Percentiles rank a stretch among this genome's conserved stretches.
Evolutionary conservation across 768 basidiomycete genomes (phyloP).

Genomic region (Tricholoma furcatifolium): DNA sequence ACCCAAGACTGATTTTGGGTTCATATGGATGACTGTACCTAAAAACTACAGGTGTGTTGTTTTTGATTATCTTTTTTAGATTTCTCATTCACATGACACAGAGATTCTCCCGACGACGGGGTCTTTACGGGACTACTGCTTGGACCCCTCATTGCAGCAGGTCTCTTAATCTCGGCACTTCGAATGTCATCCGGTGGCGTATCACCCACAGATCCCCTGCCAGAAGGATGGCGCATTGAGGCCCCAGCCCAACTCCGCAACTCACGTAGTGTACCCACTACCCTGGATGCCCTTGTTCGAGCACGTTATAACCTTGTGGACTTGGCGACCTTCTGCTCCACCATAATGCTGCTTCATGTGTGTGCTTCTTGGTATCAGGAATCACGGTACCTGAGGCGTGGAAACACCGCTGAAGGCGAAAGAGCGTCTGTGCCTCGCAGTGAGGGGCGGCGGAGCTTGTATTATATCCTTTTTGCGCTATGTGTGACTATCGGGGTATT

Average conservation of each 20-base stretch:
- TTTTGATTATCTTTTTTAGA: background rate
- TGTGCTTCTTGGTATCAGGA: constrained; percentile 78
- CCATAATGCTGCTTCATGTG: constrained; percentile 77
- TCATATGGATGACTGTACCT: constrained; percentile 88
- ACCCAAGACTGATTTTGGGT: constrained; percentile 58
- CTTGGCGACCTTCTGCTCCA: constrained; percentile 76
- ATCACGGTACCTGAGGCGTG: constrained; percentile 39
- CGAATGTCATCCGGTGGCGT: constrained; percentile 27
- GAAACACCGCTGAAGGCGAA: constrained; percentile 57
- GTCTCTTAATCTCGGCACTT: constrained; percentile 58
- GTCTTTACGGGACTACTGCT: constrained; percentile 81
- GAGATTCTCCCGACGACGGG: constrained; percentile 84
- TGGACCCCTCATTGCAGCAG: constrained; percentile 75
- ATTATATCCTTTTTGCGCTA: constrained; percentile 65
- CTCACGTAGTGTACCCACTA: constrained; percentile 37
- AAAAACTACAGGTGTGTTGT: constrained; percentile 73
- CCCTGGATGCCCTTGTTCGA: constrained; percentile 54
- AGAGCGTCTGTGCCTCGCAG: constrained; percentile 75
- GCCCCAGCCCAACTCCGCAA: constrained; percentile 55
- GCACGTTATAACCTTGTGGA: constrained; percentile 79
- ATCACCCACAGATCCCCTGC: constrained; percentile 34
- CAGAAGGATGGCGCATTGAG: constrained; percentile 78
- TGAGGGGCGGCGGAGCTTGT: constrained; percentile 59
- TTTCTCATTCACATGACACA: constrained; percentile 24
- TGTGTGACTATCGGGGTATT: constrained; percentile 49